Conservation (phyloP, 2,329 filamentous ascomycete species). For the Elsinoe necatrix region DNA sequence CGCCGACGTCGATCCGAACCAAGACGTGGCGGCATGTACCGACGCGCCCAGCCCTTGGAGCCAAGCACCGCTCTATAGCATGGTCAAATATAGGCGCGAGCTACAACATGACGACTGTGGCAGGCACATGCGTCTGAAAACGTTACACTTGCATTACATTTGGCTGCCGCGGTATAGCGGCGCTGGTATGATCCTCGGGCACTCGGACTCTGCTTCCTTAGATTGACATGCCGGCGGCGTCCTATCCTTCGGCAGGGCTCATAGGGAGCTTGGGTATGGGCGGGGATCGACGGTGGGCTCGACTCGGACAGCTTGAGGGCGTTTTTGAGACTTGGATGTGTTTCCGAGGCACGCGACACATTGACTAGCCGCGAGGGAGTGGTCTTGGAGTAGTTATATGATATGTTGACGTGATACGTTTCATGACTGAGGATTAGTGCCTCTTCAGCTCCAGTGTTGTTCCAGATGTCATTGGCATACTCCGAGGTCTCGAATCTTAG, state of each 20-base stretch:
- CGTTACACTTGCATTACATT: not conserved
- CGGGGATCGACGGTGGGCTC: no score
- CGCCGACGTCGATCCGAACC: constrained; percentile 3
- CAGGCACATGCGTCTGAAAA: not conserved
- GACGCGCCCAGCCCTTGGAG: not conserved
- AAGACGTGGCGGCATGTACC: not conserved
- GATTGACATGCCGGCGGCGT: no score
- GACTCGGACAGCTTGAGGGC: no score
- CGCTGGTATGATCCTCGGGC: not conserved
- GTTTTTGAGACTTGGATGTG: not conserved
- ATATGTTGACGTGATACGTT: no score
- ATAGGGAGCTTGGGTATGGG: no score
- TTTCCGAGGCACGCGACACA: not conserved
- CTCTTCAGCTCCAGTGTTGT: no score
- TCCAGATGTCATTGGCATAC: no score
- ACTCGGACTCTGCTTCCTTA: not conserved
- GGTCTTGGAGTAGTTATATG: no score
- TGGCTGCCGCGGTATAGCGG: not conserved
- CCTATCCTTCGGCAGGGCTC: no score
- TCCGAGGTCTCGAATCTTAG: no score
- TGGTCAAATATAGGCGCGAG: not conserved
- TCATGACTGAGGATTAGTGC: no score
- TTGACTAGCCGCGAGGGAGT: not conserved
- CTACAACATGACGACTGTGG: constrained; percentile 6
- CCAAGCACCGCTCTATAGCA: not conserved